These are phyloP conservation scores for Auricularia auricula-judae DNA, from an alignment of 768 basidiomycete genomes.

Conservation along the genomic window DNA sequence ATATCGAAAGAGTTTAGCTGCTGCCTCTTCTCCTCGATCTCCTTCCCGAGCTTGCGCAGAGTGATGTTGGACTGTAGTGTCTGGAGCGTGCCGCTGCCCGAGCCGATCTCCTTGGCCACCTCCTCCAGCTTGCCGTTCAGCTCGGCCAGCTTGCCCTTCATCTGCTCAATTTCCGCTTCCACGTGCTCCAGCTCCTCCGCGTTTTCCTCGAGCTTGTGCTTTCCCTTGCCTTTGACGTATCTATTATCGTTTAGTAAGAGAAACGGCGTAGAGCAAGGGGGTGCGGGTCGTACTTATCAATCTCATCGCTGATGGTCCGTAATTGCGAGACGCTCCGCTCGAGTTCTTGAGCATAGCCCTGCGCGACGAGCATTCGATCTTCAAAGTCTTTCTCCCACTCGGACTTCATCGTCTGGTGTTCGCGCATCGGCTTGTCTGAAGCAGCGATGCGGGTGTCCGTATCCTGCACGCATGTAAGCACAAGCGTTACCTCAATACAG, in stretches of 20 bases:
- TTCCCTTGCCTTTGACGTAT: slow-evolving; percentile 60
- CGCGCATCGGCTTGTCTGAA: not conserved
- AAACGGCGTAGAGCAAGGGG: not conserved
- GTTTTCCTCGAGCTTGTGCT: slow-evolving; percentile 46
- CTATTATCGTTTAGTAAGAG: slow-evolving; percentile 25
- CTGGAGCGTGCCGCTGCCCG: slow-evolving; percentile 48
- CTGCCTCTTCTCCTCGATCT: slow-evolving; percentile 54
- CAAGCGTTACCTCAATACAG: not conserved
- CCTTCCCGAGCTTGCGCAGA: slow-evolving; percentile 52
- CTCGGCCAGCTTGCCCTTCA: slow-evolving; percentile 30
- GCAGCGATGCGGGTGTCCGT: not conserved
- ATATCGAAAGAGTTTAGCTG: slow-evolving; percentile 72
- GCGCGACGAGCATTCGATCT: slow-evolving; percentile 4
- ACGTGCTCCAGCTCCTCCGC: slow-evolving; percentile 39
- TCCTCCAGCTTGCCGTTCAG: slow-evolving; percentile 53
- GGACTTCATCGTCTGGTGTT: not conserved
- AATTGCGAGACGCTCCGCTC: slow-evolving; percentile 6
- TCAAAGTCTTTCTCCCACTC: not conserved
- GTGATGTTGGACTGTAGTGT: slow-evolving; percentile 78
- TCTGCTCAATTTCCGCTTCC: slow-evolving; percentile 32
- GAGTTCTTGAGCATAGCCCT: slow-evolving; percentile 2
- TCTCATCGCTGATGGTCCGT: slow-evolving; percentile 36
- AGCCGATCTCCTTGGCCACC: slow-evolving; percentile 54
- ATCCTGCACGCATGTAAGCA: not conserved
- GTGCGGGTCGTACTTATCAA: slow-evolving; percentile 44